A percentile compares a stretch with the other conserved stretches of the same genome.
These are phyloP conservation scores for Exophiala oligosperma DNA, from an alignment of 2,329 filamentous ascomycete genomes.

Conservation along the genomic window DNA sequence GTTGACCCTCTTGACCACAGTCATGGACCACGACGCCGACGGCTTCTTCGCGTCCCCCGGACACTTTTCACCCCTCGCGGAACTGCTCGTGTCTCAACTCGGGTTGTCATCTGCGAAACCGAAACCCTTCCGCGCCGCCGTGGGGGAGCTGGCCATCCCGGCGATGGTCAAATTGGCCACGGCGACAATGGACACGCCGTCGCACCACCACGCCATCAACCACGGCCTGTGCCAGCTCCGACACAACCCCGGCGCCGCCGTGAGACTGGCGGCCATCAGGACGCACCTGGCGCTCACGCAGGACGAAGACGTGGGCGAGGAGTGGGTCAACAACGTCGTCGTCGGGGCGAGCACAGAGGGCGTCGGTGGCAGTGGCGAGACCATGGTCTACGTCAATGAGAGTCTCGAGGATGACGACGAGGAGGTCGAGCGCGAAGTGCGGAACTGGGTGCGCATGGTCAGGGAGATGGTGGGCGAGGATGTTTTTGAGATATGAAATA, in stretches of 20 bases:
- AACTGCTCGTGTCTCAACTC: conserved; percentile 70
- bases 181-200: conserved; percentile 68
- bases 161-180: conserved; percentile 46
- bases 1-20: conserved; percentile 7
- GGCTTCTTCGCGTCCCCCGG: conserved; percentile 58
- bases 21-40: conserved; percentile 27
- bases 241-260: conserved; percentile 63
- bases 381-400: conserved; percentile 94
- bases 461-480: conserved; percentile 88
- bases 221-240: conserved; percentile 74
- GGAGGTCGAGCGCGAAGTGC: conserved; percentile 82
- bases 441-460: conserved; percentile 86
- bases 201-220: conserved; percentile 91
- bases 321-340: conserved; percentile 69
- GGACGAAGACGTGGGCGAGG: conserved; percentile 69
- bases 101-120: conserved; percentile 41
- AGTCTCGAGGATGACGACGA: conserved; percentile 96
- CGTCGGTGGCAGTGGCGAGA: conserved; percentile 57
- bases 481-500: conserved; percentile 21
- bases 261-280: conserved; percentile 78
- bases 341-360: conserved; percentile 18
- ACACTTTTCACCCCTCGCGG: conserved; percentile 74
- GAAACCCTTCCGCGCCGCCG: conserved; percentile 60
- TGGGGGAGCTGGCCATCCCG: conserved; percentile 57
- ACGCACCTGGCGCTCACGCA: conserved; percentile 79